These are phyloP conservation scores for Chrysosporium queenslandicum DNA, from an alignment of 2,329 filamentous ascomycete genomes.

Conservation along the genomic window DNA sequence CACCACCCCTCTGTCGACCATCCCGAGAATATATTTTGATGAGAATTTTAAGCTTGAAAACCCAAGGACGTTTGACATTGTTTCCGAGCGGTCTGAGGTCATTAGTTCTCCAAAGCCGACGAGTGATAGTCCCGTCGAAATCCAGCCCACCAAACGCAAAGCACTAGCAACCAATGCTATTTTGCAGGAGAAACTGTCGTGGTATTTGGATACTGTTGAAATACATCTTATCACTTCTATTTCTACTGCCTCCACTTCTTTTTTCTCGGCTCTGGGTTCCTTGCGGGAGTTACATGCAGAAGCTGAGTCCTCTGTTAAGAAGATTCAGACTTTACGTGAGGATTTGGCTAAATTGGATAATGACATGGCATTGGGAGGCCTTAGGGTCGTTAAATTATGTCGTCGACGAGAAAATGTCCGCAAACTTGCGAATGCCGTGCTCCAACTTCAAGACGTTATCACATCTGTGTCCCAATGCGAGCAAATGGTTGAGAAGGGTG, in stretches of 20 bases:
- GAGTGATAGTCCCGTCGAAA: constrained; percentile 46
- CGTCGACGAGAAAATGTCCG: constrained; percentile 73
- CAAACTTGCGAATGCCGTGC: constrained; percentile 69
- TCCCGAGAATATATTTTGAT: constrained; percentile 88
- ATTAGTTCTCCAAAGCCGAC: constrained; percentile 54
- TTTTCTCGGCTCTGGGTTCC: constrained; percentile 88
- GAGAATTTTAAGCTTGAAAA: constrained; percentile 93
- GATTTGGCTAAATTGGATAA: constrained; percentile 73
- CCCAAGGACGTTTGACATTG: constrained; percentile 87
- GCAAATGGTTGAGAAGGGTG: constrained; percentile 67
- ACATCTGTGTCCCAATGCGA: constrained; percentile 67
- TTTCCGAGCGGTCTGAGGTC: constrained; percentile 94
- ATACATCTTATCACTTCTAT: constrained; percentile 95
- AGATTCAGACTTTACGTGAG: constrained; percentile 69
- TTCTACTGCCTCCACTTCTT: constrained; percentile 87
- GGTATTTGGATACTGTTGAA: constrained; percentile 99
- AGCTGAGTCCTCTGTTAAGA: constrained; percentile 77
- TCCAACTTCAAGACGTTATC: constrained; percentile 71
- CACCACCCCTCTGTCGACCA: constrained; percentile 72
- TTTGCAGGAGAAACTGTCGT: constrained; percentile 92
- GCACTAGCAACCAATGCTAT: constrained; percentile 93
- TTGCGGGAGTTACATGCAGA: constrained; percentile 84
- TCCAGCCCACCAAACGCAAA: constrained; percentile 48
- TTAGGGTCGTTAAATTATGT: constrained; percentile 76
- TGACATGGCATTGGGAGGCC: constrained; percentile 73